These are phyloP conservation scores for Garcia nutans DNA, from an alignment of 345 rosid species.

Conservation along the genomic window DNA sequence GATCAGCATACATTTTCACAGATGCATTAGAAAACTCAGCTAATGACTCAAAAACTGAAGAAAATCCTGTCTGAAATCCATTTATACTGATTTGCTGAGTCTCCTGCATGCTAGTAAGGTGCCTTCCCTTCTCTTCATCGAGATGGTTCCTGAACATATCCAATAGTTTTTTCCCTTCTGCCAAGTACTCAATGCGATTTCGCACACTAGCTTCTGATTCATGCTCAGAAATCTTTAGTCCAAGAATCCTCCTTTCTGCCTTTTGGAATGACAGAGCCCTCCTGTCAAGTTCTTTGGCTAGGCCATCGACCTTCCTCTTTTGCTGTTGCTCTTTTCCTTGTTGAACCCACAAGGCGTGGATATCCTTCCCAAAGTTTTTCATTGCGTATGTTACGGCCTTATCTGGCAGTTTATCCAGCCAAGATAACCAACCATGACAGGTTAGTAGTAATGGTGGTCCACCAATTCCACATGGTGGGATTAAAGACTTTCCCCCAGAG, in stretches of 20 bases:
- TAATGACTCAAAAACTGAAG: constrained; percentile 34
- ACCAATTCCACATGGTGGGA: constrained; percentile 3
- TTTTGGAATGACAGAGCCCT: constrained; percentile 30
- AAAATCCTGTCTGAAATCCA: constrained; percentile 42
- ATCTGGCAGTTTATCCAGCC: constrained; percentile 37
- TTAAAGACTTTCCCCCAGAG: constrained; percentile 17
- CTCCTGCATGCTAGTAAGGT: constrained; percentile 34
- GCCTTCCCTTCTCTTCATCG: constrained; percentile 40
- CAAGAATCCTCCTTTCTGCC: constrained; percentile 34
- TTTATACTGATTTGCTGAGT: constrained; percentile 30
- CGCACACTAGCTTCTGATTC: constrained; percentile 22
- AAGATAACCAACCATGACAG: constrained; percentile 40
- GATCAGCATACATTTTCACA: constrained; percentile 35
- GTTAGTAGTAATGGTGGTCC: constrained; percentile 34
- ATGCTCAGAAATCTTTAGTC: constrained; percentile 20
- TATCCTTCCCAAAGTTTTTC: constrained; percentile 31
- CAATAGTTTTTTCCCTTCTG: constrained; percentile 30
- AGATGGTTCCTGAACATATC: constrained; percentile 29
- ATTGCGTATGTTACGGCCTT: constrained; percentile 32
- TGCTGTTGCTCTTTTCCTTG: constrained; percentile 46
- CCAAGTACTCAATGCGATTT: constrained; percentile 28
- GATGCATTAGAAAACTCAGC: constrained; percentile 38
- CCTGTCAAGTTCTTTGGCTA: constrained; percentile 35
- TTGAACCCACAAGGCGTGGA: constrained; percentile 34
- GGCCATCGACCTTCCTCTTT: constrained; percentile 42